Evolutionary conservation across 1,284 basidiomycete genomes (phyloP), one percentile per base, ranked within the genome.

Genomic region (Kalmanozyma brasiliensis): DNA sequence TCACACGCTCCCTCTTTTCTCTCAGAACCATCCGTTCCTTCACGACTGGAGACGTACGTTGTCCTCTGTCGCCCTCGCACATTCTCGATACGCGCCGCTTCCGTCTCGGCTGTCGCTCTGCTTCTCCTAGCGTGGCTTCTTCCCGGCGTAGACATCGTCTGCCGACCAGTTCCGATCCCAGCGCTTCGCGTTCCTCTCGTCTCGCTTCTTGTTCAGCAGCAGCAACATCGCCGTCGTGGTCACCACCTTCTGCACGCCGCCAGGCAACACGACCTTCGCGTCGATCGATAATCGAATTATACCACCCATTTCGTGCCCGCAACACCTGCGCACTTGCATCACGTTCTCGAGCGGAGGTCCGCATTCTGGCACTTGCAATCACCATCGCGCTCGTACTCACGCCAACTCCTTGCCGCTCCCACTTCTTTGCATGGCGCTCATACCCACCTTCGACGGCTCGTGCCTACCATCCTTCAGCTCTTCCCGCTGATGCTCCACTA

Each of bases 401-500:
- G 26, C 26, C 11, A 29, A 11, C 26, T 29, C 26, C 26, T n/a
- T 29, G 26, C 26, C 43, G 16, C 14, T 23, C 43, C n/a, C 19
- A 20, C 43, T 23, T 44, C 29, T 14, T 29, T 44, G 29, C 42
- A 43, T 43, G 42, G 30, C 29, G 29, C 29, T 19, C 0, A 29
- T 19, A 16, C 41, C 6, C 5, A 7, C 24, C 41, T 17, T 2
- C 14, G 14, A 19, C 41, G 17, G 19, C 42, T 32, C 19, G 17
- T 34, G 20, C 20, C 43, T 34, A 44, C 10, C 20, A n/a, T 13
- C 20, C 14, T 19, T 44, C 30, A 11, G 43, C 43, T 32, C 13
- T 16, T 8, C 32, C 42, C 29, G 43, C 43, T 44, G 43, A 44
- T 44, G 43, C 19, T 1, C 19, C 38, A 13, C 14, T 24, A 40